These are phyloP conservation scores for Dactylis glomerata DNA, from an alignment of 176 grass and related monocot genomes.

Conservation along the genomic window DNA sequence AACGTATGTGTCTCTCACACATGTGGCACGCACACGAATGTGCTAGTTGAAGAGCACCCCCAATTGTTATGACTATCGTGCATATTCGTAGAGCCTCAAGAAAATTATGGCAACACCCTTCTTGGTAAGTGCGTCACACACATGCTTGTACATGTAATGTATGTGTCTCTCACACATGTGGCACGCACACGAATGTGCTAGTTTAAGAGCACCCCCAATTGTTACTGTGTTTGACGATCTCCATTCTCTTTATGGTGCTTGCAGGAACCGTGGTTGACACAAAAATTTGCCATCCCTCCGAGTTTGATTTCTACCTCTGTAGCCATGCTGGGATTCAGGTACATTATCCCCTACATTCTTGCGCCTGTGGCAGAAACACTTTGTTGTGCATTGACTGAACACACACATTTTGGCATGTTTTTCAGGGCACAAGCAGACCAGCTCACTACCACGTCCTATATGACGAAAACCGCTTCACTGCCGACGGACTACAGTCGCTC, in stretches of 20 bases:
- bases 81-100: no score
- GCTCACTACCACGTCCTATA: slow-evolving; percentile 58
- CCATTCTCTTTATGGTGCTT: neutral
- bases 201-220: neutral
- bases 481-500: slow-evolving; percentile 43
- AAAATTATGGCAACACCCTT: slow-evolving; percentile 68
- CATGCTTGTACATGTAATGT: neutral
- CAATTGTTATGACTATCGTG: no score
- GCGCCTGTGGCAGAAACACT: neutral
- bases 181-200: neutral
- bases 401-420: neutral
- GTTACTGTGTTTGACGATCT: neutral
- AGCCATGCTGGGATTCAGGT: slow-evolving; percentile 82
- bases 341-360: neutral
- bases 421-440: slow-evolving; percentile 62
- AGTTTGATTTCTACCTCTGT: slow-evolving; percentile 89
- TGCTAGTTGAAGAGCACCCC: no score
- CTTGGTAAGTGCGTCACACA: slow-evolving; percentile 42
- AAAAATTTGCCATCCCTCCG: slow-evolving; percentile 61
- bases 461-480: slow-evolving; percentile 57
- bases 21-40: neutral
- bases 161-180: neutral
- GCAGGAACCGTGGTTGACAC: slow-evolving; percentile 76
- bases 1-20: neutral
- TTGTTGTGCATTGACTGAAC: neutral